Evolutionary conservation across 2,329 filamentous ascomycete genomes (phyloP).

Genomic region (Simplicillium aogashimaense): DNA sequence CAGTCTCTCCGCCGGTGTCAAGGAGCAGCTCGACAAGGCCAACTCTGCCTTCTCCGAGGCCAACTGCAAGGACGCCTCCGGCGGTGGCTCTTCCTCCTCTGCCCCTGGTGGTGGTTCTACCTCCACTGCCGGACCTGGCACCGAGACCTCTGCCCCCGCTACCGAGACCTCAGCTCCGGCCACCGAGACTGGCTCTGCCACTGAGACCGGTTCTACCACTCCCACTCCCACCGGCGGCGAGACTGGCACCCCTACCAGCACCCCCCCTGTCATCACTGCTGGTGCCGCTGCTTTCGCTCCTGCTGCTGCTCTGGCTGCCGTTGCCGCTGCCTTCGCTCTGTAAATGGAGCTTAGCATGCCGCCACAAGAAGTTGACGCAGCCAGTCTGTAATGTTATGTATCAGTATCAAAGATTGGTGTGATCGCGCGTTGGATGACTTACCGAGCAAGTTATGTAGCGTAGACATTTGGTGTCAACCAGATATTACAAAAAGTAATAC

Average conservation of each 20-base stretch:
- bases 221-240: not conserved
- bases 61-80: conserved; percentile 4
- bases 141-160: conserved; percentile 5
- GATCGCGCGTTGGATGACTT: too few relatives aligned
- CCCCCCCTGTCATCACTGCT: not conserved
- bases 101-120: not conserved
- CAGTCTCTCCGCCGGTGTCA: conserved; percentile 12
- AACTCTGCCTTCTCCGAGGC: conserved; percentile 1
- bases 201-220: not conserved
- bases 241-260: not conserved
- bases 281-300: conserved; percentile 4
- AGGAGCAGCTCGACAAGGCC: conserved; percentile 7
- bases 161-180: conserved; percentile 3
- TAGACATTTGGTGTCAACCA: too few relatives aligned
- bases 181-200: conserved; percentile 2
- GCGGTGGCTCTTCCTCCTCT: not conserved
- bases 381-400: too few relatives aligned
- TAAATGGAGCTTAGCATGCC: conserved; percentile 2
- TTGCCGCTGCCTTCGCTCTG: conserved; percentile 6
- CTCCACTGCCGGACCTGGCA: not conserved
- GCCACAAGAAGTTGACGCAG: too few relatives aligned
- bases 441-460: too few relatives aligned
- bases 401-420: too few relatives aligned
- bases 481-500: too few relatives aligned
- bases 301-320: conserved; percentile 5